phyloP scores from a whole-genome alignment of 208 protist genomes.

The Porcisia hertigi region DNA sequence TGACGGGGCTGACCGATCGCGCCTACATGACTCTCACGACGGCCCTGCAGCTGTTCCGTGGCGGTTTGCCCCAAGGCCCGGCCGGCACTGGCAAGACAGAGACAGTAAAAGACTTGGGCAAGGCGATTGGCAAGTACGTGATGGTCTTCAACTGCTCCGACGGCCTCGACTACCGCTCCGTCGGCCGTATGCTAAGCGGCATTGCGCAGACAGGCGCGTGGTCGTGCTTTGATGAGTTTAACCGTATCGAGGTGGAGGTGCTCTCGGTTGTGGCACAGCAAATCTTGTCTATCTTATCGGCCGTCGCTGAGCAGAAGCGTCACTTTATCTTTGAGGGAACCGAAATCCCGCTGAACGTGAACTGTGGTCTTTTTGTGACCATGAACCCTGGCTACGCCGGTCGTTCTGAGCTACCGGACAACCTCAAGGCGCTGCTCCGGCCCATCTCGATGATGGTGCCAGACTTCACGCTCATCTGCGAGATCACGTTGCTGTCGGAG shows the following conservation, averaged over 20 bases:
- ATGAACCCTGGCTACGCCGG: conserved; percentile 99
- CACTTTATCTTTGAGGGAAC: conserved; percentile 94
- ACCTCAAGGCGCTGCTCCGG: conserved; percentile 97
- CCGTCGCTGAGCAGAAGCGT: conserved; percentile 74
- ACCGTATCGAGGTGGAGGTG: conserved; percentile 98
- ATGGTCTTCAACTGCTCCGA: conserved; percentile 99
- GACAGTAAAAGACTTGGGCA: conserved; percentile 98
- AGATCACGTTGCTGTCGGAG: conserved; percentile 97
- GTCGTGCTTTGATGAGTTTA: conserved; percentile 99
- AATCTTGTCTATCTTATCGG: conserved; percentile 94
- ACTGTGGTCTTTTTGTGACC: conserved; percentile 98
- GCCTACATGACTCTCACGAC: conserved; percentile 98
- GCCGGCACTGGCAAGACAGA: conserved; percentile 99
- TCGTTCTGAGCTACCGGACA: conserved; percentile 98
- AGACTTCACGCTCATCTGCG: conserved; percentile 97
- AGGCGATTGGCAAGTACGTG: conserved; percentile 96
- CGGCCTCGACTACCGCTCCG: conserved; percentile 96
- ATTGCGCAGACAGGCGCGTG: conserved; percentile 98
- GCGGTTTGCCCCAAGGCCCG: conserved; percentile 95
- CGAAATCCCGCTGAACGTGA: conserved; percentile 95
- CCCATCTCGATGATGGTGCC: conserved; percentile 99
- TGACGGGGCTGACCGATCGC: conserved; percentile 97
- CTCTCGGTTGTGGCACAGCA: conserved; percentile 98
- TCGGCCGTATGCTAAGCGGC: conserved; percentile 96
- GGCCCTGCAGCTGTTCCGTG: conserved; percentile 94